phyloP scores from a whole-genome alignment of 495 filamentous ascomycete species.

The Penicillium psychrofluorescens region DNA sequence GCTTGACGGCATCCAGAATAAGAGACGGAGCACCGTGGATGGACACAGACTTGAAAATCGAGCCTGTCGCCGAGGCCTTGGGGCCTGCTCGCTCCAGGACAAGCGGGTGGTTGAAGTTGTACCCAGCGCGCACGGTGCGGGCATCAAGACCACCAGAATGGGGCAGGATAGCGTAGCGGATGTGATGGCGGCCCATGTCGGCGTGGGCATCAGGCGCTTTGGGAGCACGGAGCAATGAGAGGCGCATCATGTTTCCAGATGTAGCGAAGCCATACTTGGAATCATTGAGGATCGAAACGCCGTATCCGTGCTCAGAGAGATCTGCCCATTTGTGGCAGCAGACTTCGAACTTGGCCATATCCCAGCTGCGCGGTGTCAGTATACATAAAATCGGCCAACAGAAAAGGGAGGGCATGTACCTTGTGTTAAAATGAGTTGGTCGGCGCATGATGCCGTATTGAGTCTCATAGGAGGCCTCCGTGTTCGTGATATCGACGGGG shows the following conservation, averaged over 20 bases:
- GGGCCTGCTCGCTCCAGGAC: slow-evolving; percentile 31
- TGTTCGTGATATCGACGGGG: slow-evolving; percentile 85
- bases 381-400: not conserved
- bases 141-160: slow-evolving; percentile 64
- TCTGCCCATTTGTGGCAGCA: slow-evolving; percentile 98
- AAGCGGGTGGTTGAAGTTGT: slow-evolving; percentile 84
- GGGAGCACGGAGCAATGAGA: slow-evolving; percentile 82
- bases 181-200: slow-evolving; percentile 87
- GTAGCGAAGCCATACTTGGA: slow-evolving; percentile 96
- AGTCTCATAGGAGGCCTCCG: slow-evolving; percentile 92
- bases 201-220: slow-evolving; percentile 95
- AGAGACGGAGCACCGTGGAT: slow-evolving; percentile 53
- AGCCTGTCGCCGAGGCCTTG: slow-evolving; percentile 6
- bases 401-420: slow-evolving; percentile 26
- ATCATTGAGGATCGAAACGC: slow-evolving; percentile 91
- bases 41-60: slow-evolving; percentile 43
- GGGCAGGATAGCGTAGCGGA: slow-evolving; percentile 88
- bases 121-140: slow-evolving; percentile 73
- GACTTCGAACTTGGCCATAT: slow-evolving; percentile 99
- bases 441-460: slow-evolving; percentile 83
- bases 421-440: slow-evolving; percentile 92
- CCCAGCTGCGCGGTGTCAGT: slow-evolving; percentile 55
- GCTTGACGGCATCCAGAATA: slow-evolving; percentile 78
- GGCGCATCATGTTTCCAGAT: slow-evolving; percentile 81
- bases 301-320: slow-evolving; percentile 84